Evolutionary conservation across 2,329 filamentous ascomycete genomes (phyloP), one percentile per base, ranked within the genome.

Genomic region (Monosporascus sp.): DNA sequence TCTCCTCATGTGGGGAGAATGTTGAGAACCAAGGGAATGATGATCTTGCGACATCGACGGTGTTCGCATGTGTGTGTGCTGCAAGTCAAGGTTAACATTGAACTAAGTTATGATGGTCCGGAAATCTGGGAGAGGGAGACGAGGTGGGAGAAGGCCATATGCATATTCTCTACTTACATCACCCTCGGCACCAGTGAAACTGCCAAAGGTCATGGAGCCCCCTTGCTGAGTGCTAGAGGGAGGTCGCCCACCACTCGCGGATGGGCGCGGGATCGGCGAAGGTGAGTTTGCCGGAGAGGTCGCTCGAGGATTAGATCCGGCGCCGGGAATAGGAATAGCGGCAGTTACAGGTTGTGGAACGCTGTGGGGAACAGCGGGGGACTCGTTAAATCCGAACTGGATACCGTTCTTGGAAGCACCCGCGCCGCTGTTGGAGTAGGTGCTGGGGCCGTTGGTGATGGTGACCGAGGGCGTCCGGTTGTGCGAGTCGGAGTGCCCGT

Each of bases 251-350:
- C 91, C 94, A 65, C 86, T 89, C 37, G 87, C 86, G 52, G 87
- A 84, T 50, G 91, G 90, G 71, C 93, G 89, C 35, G 94, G 93
- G 63, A 97, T 97, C 5, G 94, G 94, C 43, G 90, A 93, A 4
- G 94, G 94, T 46, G 93, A 97, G 62, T 88, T 87, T 48, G 89
- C 86, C 6, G 94, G 94, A 46, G 92, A 96, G 48, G 86, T 85
- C 50, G 93, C 82, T 63, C 89, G 84, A 57, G 88, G 87, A 67
- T 89, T 86, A 54, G 46, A 44, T 72, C 77, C 67, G 76, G 80
- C 65, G 71, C 79, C 71, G 66, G 84, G 85, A 72, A 83, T 90
- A 71, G 76, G 78, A 61, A 81, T 86, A 55, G 79, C 82, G 38
- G 77, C 79, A 59, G 82, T 74, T 60, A 72, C 72, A 58, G 73